phyloP scores from a whole-genome alignment of 2,329 filamentous ascomycete species.

The Emericellopsis cladophorae region DNA sequence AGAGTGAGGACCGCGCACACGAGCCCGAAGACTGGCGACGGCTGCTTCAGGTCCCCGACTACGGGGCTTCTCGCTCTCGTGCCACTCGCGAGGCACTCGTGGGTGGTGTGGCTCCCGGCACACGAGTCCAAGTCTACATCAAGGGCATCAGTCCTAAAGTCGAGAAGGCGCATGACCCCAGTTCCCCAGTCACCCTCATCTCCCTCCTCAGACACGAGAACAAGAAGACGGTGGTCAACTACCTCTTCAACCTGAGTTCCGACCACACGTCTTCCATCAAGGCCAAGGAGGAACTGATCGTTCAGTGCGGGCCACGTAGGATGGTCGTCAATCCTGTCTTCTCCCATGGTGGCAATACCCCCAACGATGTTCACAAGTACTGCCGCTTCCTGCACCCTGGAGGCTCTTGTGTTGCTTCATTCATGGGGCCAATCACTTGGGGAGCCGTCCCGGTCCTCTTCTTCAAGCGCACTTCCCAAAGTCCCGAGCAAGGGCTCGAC shows the following conservation, averaged over 20 bases:
- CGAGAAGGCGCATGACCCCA: conserved; percentile 33
- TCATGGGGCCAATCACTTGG: conserved; percentile 86
- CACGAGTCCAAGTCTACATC: conserved; percentile 69
- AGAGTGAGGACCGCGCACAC: conserved; percentile 71
- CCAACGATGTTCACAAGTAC: conserved; percentile 96
- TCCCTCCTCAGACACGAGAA: conserved; percentile 89
- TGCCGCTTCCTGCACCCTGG: conserved; percentile 86
- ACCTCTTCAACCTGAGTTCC: conserved; percentile 74
- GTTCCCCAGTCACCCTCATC: conserved; percentile 58
- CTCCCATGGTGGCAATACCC: conserved; percentile 78
- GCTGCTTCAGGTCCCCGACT: conserved; percentile 78
- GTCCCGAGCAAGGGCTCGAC: conserved; percentile 23
- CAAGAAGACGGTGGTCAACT: conserved; percentile 82
- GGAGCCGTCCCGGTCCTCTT: conserved; percentile 82
- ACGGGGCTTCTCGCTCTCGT: conserved; percentile 68
- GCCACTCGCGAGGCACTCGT: conserved; percentile 70
- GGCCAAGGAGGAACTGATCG: conserved; percentile 81
- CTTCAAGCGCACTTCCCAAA: conserved; percentile 50
- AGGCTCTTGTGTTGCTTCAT: conserved; percentile 76
- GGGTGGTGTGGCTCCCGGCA: conserved; percentile 79
- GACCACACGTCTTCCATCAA: conserved; percentile 67
- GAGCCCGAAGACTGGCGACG: conserved; percentile 86
- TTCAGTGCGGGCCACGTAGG: conserved; percentile 81
- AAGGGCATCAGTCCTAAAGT: conserved; percentile 31
- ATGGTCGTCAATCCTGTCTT: conserved; percentile 84